Percentiles rank a stretch among this genome's conserved stretches.
Evolutionary conservation across 1,139 yeast genomes (phyloP).

Genomic region (Hansenula sp.): DNA sequence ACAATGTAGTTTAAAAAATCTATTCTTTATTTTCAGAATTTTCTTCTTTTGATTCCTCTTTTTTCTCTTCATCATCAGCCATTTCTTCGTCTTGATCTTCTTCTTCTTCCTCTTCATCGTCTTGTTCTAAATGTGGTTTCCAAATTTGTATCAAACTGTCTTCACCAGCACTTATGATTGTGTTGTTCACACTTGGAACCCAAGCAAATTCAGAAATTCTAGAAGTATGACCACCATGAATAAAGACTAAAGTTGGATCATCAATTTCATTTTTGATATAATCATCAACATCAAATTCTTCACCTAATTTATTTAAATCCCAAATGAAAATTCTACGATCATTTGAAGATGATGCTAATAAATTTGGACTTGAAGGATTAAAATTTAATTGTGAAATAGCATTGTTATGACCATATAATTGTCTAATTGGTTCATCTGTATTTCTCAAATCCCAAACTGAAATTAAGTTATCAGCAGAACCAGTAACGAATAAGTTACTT

Average conservation of each 20-base stretch:
- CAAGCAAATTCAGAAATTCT: conserved; percentile 73
- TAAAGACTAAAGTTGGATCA: conserved; percentile 62
- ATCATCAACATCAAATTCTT: conserved; percentile 33
- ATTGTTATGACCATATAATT: conserved; percentile 45
- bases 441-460: conserved; percentile 62
- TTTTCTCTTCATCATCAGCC: conserved; percentile 14
- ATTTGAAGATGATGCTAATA: conserved; percentile 59
- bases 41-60: conserved; percentile 8
- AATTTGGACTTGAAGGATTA: conserved; percentile 55
- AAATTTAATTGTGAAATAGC: conserved; percentile 64
- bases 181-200: conserved; percentile 68
- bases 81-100: conserved; percentile 27
- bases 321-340: conserved; percentile 67
- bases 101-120: conserved; percentile 33
- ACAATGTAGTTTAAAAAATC: background rate
- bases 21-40: background rate
- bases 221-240: conserved; percentile 80
- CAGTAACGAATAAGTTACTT: conserved; percentile 53
- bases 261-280: conserved; percentile 39
- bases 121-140: conserved; percentile 56
- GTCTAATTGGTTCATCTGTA: conserved; percentile 24
- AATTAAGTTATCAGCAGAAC: conserved; percentile 50
- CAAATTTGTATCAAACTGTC: conserved; percentile 79
- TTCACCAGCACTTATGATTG: conserved; percentile 71
- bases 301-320: conserved; percentile 45